Base-by-base conservation (phyloP, 768 basidiomycete genomes). In the Hericium coralloides region DNA sequence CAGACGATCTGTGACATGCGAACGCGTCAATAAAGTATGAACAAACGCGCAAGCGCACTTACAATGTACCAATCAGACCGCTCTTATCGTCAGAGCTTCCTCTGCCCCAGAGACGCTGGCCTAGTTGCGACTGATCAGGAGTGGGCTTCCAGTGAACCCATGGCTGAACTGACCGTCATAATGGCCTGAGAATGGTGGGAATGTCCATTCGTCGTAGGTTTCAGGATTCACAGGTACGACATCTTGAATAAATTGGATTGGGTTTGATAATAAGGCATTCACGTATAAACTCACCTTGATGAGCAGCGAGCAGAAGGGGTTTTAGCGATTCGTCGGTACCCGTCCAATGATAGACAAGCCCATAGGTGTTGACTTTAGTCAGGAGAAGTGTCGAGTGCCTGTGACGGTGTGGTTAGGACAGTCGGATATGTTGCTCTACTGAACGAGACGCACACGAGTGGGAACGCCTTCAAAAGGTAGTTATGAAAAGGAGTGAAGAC, bases 221-320 rank as follows among this genome's bases (percentile, higher is more conserved):
- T 72, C 70, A 2, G 77, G 75, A 22, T 81, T 74, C 8, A 86
- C 85, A 4, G 85, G 86, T 5, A 88, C 86, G 5, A 87, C 85
- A 60, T 88, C 86, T 84, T 38, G 25, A 18, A 18, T 48, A 52
- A 43, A 23, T 36, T 47, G 26, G 37, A 8, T 48, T 55, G 38
- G 45, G 38, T 23, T 17, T 39, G 22, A 15, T 5, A 10, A 38
- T 9, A 22, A 8, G 31, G 10, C 14, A 20, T 8, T 36, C 5
- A 25, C 10, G 8, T 20, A 23, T 22, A 2, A 8, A 47, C 62
- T 15, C 18, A 75, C 78, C 80, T 68, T 82, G 80, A 61, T 82
- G 80, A 14, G 76, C 79, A 14, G 75, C 67, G 23, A 81, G 68
- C 12, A 86, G 69, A 1, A 84, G 59, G 0, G 83, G 86, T 64